These are phyloP conservation scores for Chalciporus sphaerocephalus DNA, from an alignment of 768 basidiomycete genomes.

Conservation along the genomic window DNA sequence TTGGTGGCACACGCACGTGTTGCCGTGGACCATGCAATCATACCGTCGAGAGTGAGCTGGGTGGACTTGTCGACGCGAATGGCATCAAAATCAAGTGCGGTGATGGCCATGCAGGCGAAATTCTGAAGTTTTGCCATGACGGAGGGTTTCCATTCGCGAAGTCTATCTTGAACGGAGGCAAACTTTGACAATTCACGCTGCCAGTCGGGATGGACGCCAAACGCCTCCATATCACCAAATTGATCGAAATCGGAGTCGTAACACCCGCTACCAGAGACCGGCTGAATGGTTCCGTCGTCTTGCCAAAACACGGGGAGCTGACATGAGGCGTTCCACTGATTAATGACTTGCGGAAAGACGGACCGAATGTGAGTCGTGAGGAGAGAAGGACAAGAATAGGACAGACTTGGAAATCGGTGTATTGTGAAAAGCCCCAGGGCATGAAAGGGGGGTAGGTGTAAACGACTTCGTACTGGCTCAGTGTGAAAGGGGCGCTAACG, in stretches of 20 bases:
- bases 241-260: conserved; percentile 86
- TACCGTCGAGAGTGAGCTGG: conserved; percentile 80
- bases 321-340: conserved; percentile 72
- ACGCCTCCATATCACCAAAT: conserved; percentile 95
- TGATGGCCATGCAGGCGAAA: conserved; percentile 84
- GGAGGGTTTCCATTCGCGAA: conserved; percentile 82
- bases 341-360: conserved; percentile 46
- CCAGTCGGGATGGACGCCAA: conserved; percentile 94
- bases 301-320: conserved; percentile 75
- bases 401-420: conserved; percentile 73
- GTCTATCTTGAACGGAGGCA: conserved; percentile 93
- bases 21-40: conserved; percentile 68
- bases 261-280: conserved; percentile 65
- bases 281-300: conserved; percentile 57
- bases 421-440: conserved; percentile 85
- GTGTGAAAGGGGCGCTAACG: conserved; percentile 69
- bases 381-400: not conserved
- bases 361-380: not conserved
- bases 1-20: conserved; percentile 71
- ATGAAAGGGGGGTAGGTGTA: conserved; percentile 75
- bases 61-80: conserved; percentile 96
- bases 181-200: conserved; percentile 93
- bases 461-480: conserved; percentile 65
- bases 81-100: conserved; percentile 85
- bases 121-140: conserved; percentile 74